phyloP scores from a whole-genome alignment of 331 rosid species.

The Quercus lobata region DNA sequence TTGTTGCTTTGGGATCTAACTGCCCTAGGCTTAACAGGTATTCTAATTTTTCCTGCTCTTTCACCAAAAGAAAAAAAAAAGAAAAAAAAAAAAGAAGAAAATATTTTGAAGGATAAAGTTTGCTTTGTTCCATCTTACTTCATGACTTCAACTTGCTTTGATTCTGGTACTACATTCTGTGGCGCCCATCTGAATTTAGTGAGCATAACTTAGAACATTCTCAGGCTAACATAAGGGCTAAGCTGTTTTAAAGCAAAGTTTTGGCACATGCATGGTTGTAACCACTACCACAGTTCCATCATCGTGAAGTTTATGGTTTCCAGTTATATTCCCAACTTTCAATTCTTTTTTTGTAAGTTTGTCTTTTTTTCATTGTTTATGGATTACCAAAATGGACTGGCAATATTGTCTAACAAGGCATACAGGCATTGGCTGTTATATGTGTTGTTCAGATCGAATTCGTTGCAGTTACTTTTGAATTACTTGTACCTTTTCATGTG shows the following conservation, averaged over 20 bases:
- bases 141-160: not conserved
- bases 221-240: not conserved
- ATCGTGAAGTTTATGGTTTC: not conserved
- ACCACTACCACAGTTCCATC: no score
- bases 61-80: not conserved
- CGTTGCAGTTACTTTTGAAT: not conserved
- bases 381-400: not conserved
- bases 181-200: not conserved
- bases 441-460: not conserved
- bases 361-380: not conserved
- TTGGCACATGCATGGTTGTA: no score
- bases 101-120: not conserved
- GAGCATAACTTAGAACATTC: not conserved
- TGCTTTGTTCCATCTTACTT: not conserved
- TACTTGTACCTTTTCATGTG: not conserved
- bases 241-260: no score
- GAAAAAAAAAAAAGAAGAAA: not conserved
- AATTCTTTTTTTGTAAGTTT: not conserved
- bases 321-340: not conserved
- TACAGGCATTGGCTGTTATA: not conserved
- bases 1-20: constrained; percentile 82
- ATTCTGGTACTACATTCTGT: not conserved
- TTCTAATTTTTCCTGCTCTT: not conserved
- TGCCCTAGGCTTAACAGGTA: constrained; percentile 66
- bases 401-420: not conserved